Conservation (phyloP, 768 basidiomycete genomes). For the Crucibulum laeve region DNA sequence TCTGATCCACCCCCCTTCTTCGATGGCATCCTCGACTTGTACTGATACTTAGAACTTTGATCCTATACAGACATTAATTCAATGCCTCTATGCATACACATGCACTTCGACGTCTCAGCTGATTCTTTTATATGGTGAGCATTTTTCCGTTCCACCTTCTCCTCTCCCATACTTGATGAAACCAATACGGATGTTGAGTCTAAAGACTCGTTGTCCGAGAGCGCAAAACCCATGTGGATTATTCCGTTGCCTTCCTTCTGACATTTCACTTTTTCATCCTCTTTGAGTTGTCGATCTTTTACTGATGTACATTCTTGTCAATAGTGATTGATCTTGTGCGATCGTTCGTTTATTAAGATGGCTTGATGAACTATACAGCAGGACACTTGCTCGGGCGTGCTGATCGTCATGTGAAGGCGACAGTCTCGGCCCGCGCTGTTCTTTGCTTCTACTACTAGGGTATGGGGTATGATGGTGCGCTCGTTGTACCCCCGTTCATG, state of each 20-base stretch:
- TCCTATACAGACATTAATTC: background rate
- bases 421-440: no score
- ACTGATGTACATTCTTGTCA: background rate
- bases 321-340: background rate
- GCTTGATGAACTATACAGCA: no score
- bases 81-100: background rate
- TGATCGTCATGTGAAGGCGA: no score
- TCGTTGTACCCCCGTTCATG: background rate
- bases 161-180: constrained; percentile 15
- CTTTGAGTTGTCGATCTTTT: constrained; percentile 8
- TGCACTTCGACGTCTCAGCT: background rate
- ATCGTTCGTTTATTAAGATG: no score
- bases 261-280: constrained; percentile 15
- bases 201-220: constrained; percentile 21
- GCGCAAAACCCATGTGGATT: constrained; percentile 47
- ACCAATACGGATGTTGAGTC: constrained; percentile 21
- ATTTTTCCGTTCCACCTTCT: constrained; percentile 4
- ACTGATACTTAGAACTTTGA: background rate
- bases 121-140: background rate
- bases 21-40: background rate
- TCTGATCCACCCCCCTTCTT: constrained; percentile 29
- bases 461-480: background rate
- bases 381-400: no score
- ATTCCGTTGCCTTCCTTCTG: constrained; percentile 68
- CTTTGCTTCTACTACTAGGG: no score